phyloP scores from a whole-genome alignment of 2,329 filamentous ascomycete species.

The Verruconis gallopava region DNA sequence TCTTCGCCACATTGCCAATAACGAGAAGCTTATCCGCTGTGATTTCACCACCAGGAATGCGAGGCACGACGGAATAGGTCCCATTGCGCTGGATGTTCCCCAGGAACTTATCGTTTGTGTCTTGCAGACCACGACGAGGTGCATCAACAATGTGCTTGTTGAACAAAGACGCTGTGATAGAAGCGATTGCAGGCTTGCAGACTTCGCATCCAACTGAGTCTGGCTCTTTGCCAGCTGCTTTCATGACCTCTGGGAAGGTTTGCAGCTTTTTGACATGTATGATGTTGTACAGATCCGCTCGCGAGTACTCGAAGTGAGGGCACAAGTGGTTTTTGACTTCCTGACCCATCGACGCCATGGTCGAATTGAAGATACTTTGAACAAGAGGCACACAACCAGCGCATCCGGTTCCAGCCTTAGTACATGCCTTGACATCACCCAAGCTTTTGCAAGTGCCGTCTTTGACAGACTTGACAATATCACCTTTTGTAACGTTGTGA shows the following conservation, averaged over 20 bases:
- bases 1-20: conserved; percentile 72
- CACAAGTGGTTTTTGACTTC: conserved; percentile 82
- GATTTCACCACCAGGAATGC: conserved; percentile 75
- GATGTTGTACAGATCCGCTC: conserved; percentile 83
- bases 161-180: conserved; percentile 69
- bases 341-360: conserved; percentile 73
- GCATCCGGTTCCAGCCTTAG: conserved; percentile 82
- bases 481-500: conserved; percentile 82
- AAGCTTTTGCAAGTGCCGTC: conserved; percentile 70
- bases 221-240: conserved; percentile 56
- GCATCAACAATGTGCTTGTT: conserved; percentile 72
- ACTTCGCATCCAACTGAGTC: conserved; percentile 69
- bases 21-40: conserved; percentile 73
- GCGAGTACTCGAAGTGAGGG: conserved; percentile 69
- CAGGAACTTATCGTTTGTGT: conserved; percentile 80
- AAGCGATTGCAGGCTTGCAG: conserved; percentile 73
- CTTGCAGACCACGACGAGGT: conserved; percentile 61
- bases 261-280: conserved; percentile 67
- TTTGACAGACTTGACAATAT: conserved; percentile 59
- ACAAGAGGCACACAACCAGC: conserved; percentile 84
- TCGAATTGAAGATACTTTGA: conserved; percentile 78
- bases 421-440: conserved; percentile 74
- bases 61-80: conserved; percentile 77
- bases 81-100: conserved; percentile 87
- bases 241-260: conserved; percentile 65